Evolutionary conservation across 108 stramenopile species (phyloP), one percentile per base, ranked within the genome.

Genomic region (Skeletonema tropicum): DNA sequence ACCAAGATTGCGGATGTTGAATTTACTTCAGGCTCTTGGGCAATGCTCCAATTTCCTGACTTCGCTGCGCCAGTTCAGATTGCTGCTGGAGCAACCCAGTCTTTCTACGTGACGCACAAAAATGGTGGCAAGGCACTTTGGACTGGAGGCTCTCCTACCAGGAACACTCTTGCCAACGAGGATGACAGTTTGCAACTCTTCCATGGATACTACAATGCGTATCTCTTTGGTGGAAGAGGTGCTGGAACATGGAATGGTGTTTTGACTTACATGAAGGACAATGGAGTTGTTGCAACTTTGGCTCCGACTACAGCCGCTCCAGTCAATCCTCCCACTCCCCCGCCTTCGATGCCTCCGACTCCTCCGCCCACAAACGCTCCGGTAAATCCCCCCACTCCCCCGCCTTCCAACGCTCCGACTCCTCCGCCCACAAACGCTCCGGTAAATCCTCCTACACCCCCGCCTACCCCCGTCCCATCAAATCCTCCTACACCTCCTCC

Each of bases 61-160:
- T 62, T 62, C 8, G 61, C 17, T 17, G n/a, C 61, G 46, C 46
- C 61, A 41, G 61, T 62, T 6, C 61, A 41, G 15, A 41, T 62
- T 41, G 15, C 45, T 17, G 61, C 61, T 8, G 46, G 46, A 38
- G 7, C 5, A 62, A 62, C 38, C n/a, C 61, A 62, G 61, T 41
- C 61, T 17, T 62, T 62, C 46, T 62, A 62, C 46, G 46, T 41
- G 38, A 38, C 45, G 3, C 41, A 62, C 15, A 62, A 15, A 48
- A 49, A 15, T 17, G 46, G 61, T 5, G 46, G 46, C 61, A 17
- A 41, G 5, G 15, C n/a, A 49, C 61, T 62, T 17, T 62, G 15
- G 15, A 33, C 29, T 62, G 41, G 45, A 0, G 46, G 61, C n/a
- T 3, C 5, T 14, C 15, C 61, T n/a, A 8, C 8, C 5, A 42